Evolutionary conservation across 306 rosid species (phyloP), one percentile per base, ranked within the genome.

Genomic region (Casuarina equisetifolia): DNA sequence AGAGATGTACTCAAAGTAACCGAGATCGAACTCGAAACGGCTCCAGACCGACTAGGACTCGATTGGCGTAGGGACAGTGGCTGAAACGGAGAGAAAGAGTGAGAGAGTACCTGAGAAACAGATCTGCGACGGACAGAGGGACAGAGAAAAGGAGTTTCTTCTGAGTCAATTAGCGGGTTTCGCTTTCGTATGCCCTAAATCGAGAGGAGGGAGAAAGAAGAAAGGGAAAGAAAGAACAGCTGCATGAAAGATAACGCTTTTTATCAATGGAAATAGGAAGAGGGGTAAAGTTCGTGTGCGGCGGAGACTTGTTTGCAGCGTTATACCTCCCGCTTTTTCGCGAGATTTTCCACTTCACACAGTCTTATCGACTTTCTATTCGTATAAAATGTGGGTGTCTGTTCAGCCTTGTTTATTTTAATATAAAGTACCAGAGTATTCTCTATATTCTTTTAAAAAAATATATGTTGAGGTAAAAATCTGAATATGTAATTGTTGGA

Each of bases 11-110:
- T 58, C 52, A 40, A 38, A 64, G 58, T 17, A 42, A 67, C 49
- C 59, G 69, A 62, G 80, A 81, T 70, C 80, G 59, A 76, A 76
- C 77, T 69, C 76, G 79, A 35, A 35, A 39, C 3, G 36, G n/a
- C 50, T 4, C 32, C 71, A 15, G 42, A 16, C 42, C 51, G 42
- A 67, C 71, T 67, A 7, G 50, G 64, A 19, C 15, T 58, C 64
- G 1, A 58, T n/a, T 67, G 25, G 50, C 35, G 71, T 25, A 7
- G 25, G 19, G 3, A 10, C 16, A 32, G 43, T 19, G 16, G 17
- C 8, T 20, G 64, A 58, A 39, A 25, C 3, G 4, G 2, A 57
- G 63, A 7, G 4, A 25, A 32, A 42, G 71, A 66, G 16, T 12
- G 36, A 66, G 25, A 17, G 50, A 17, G 71, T 66, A 66, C 71